Evolutionary conservation across 169 alveolate species (phyloP), one percentile per base, ranked within the genome.

Genomic region (Cytauxzoon felis): DNA sequence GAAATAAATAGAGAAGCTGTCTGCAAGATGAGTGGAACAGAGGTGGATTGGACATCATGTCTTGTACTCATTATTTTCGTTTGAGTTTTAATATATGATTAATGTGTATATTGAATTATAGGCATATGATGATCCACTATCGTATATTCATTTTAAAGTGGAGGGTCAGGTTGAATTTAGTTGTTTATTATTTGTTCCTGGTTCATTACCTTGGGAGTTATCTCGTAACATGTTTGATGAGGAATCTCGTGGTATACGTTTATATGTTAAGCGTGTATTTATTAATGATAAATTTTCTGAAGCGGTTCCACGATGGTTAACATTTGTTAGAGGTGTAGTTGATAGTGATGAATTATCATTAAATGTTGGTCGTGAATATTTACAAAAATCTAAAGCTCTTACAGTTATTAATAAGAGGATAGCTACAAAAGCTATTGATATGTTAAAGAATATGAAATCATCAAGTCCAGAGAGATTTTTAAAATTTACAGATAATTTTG

Each of bases 111-210:
- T 32, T 50, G 34, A 50, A 91, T 92, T 1, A 23, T 59, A 59
- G 82, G 99, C 96, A 53, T 93, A 94, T 65, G 96, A 93, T 69
- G 98, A 94, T 59, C 99, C 99, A 5, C 82, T 98, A 50, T 91
- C 98, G 33, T 93, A 95, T 90, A 93, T 95, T 7, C 99, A 98
- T 82, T 97, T 97, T 90, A 91, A 92, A 51, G 99, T 97, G 23
- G 99, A 98, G 87, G 99, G 99, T 30, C 99, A 98, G 87, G 94
- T 96, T n/a, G 98, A 95, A 51, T 98, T 97, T 94, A 96, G 95
- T 72, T 90, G 98, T 32, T 78, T 96, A 29, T 82, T 96, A 52
- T 95, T 87, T 71, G 92, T 95, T 11, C 99, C 98, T 5, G 92
- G 93, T n/a, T 82, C 93, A 36, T 87, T 92, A 41, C 96, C 96